These are phyloP conservation scores for Lactarius akahatsu DNA, from an alignment of 768 basidiomycete species.

Conservation along the genomic window DNA sequence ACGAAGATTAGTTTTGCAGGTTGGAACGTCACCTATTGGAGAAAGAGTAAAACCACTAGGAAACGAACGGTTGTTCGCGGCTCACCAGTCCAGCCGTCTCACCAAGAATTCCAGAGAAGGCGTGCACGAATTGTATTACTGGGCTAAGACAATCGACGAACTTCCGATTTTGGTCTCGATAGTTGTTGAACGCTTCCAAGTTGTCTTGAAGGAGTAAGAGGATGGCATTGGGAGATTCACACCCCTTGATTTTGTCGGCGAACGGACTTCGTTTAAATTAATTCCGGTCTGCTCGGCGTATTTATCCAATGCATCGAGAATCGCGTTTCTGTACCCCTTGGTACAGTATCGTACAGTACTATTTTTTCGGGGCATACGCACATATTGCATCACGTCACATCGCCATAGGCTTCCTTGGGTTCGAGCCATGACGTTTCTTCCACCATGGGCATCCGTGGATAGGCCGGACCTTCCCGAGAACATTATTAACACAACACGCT, in stretches of 20 bases:
- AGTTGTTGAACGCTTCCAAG: neutral
- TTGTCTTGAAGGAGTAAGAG: neutral
- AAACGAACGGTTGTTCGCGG: neutral
- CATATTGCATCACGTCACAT: no score
- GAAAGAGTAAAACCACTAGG: neutral
- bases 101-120: neutral
- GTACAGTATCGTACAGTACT: no score
- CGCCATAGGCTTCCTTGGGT: no score
- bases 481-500: no score
- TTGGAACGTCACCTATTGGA: neutral
- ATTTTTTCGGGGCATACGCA: no score
- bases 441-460: no score
- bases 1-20: constrained; percentile 1
- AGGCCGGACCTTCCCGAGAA: no score
- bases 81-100: neutral
- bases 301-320: neutral
- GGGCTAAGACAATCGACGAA: constrained; percentile 3
- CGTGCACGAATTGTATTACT: neutral
- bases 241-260: neutral
- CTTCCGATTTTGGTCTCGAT: constrained; percentile 6
- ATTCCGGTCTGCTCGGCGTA: neutral
- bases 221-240: neutral
- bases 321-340: no score
- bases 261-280: neutral
- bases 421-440: no score